Conservation (phyloP, 257 asterid species). For the Nicotiana undulata region DNA sequence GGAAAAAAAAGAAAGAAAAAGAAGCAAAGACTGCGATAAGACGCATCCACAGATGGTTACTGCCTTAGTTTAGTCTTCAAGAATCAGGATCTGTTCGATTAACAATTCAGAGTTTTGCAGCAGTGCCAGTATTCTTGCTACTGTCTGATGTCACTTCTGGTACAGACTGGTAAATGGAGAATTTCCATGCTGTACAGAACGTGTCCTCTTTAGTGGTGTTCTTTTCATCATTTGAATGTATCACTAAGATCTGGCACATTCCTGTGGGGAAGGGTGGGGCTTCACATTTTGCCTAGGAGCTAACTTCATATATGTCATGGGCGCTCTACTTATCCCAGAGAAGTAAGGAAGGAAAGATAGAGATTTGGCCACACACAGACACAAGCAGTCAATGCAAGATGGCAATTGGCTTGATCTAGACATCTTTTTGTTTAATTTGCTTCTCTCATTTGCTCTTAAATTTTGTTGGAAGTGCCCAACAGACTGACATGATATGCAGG, state of each 20-base stretch:
- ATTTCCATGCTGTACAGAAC: not conserved
- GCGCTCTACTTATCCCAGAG: not conserved
- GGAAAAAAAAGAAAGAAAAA: not conserved
- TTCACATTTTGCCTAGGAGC: not conserved
- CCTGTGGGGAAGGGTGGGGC: not conserved
- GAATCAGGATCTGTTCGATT: not conserved
- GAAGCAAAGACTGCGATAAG: not conserved
- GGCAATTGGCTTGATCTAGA: not conserved
- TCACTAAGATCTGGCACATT: not conserved
- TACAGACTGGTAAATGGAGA: not conserved
- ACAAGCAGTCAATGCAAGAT: not conserved
- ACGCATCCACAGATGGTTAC: not conserved
- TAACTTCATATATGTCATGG: not conserved
- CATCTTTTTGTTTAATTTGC: not conserved
- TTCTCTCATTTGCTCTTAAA: not conserved
- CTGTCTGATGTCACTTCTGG: not conserved
- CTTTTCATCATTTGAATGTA: constrained; percentile 1
- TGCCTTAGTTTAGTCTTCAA: not conserved
- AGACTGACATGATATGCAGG: constrained; percentile 40
- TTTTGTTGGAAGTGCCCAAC: not conserved
- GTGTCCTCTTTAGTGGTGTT: not conserved
- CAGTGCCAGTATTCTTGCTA: not conserved
- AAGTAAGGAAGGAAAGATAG: not conserved
- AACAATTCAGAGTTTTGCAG: not conserved
- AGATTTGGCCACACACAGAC: not conserved